Conservation (phyloP, 108 stramenopile species). For the Pseudonitzschia pungens region DNA sequence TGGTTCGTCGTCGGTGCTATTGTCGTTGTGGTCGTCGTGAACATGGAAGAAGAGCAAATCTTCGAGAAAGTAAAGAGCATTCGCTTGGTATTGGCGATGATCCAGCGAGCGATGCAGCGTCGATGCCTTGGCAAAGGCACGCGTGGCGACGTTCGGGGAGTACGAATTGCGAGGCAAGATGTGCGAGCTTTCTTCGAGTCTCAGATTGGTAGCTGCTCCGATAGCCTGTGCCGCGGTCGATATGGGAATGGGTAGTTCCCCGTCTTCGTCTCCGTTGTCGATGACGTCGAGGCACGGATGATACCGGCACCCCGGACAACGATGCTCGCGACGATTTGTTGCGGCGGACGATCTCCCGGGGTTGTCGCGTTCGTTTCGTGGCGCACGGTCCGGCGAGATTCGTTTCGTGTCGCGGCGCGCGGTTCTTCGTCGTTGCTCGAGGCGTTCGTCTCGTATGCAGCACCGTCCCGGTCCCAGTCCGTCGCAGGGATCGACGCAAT, state of each 20-base stretch:
- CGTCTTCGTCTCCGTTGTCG: background rate
- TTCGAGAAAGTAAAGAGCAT: constrained; percentile 44
- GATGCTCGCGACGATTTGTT: background rate
- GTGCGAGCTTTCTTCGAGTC: constrained; percentile 24
- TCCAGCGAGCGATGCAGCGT: constrained; percentile 53
- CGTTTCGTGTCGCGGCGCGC: background rate
- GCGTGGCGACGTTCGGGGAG: constrained; percentile 21
- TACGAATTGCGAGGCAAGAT: constrained; percentile 9
- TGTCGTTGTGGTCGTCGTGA: constrained; percentile 18
- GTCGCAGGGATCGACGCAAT: constrained; percentile 58
- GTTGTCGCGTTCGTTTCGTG: background rate
- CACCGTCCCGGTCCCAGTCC: constrained; percentile 49
- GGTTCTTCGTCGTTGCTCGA: background rate
- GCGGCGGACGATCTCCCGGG: background rate
- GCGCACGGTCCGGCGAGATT: background rate
- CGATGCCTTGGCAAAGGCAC: constrained; percentile 54
- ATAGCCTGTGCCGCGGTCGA: constrained; percentile 37
- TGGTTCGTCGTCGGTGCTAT: constrained; percentile 5
- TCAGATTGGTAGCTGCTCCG: constrained; percentile 30
- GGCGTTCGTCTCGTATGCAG: constrained; percentile 23
- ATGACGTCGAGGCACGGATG: constrained; percentile 11
- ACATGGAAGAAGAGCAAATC: constrained; percentile 78
- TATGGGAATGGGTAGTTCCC: background rate
- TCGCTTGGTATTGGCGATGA: constrained; percentile 45
- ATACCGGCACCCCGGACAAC: constrained; percentile 27